Evolutionary conservation across 345 rosid species (phyloP).

Genomic region (Erucastrum elatum): DNA sequence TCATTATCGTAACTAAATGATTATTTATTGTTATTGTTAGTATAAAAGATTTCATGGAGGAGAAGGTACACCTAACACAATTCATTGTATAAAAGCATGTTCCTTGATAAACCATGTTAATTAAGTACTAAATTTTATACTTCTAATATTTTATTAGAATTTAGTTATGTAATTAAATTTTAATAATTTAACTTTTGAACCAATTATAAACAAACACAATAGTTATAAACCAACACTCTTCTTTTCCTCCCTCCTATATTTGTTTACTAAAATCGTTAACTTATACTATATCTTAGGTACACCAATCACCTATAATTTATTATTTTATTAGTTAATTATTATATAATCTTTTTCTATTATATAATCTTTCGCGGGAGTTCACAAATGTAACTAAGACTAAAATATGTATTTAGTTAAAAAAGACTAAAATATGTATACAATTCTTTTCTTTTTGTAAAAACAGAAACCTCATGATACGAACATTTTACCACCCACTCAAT

Average conservation of each 20-base stretch:
- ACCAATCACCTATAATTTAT: background rate
- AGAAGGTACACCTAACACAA: background rate
- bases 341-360: background rate
- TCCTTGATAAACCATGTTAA: too few relatives aligned
- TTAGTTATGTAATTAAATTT: too few relatives aligned
- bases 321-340: background rate
- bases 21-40: too few relatives aligned
- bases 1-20: background rate
- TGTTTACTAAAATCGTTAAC: background rate
- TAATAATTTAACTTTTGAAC: background rate
- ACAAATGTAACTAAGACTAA: background rate
- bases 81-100: background rate
- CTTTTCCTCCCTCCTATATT: background rate
- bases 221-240: background rate
- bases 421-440: background rate
- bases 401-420: too few relatives aligned
- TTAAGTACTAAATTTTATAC: background rate
- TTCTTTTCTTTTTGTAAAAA: background rate
- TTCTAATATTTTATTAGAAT: too few relatives aligned
- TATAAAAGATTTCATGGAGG: background rate
- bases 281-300: background rate
- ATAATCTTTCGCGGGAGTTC: background rate
- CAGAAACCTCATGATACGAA: background rate
- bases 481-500: background rate
- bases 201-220: background rate